phyloP scores from a whole-genome alignment of 1,284 basidiomycete species.

The Fomitopsis pinicola region DNA sequence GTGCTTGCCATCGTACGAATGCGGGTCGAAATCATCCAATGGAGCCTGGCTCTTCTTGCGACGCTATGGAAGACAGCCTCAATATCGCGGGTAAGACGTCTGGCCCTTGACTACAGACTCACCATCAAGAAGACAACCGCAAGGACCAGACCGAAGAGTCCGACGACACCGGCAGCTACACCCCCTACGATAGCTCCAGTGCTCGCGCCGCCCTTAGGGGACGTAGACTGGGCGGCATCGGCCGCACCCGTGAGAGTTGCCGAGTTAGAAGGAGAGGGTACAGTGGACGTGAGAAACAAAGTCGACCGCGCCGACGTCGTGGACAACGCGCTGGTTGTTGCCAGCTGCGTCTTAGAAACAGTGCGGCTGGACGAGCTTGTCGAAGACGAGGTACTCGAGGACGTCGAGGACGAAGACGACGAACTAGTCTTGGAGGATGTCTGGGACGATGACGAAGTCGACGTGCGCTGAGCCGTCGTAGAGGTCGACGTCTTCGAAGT shows the following conservation, averaged over 20 bases:
- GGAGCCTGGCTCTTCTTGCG: slow-evolving; percentile 35
- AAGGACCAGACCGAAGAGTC: slow-evolving; percentile 43
- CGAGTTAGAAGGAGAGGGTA: background rate
- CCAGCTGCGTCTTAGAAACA: too few relatives aligned
- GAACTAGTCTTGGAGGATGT: slow-evolving; percentile 1
- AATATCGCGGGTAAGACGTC: slow-evolving; percentile 1
- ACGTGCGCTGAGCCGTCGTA: background rate
- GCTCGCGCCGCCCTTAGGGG: slow-evolving; percentile 7
- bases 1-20: slow-evolving; percentile 41
- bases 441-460: background rate
- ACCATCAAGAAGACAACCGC: slow-evolving; percentile 54
- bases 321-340: slow-evolving; percentile 2
- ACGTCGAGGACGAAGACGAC: slow-evolving; percentile 4
- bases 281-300: background rate
- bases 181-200: slow-evolving; percentile 44
- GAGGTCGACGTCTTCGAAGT: background rate
- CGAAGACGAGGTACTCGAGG: background rate
- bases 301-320: background rate
- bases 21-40: slow-evolving; percentile 42
- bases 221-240: slow-evolving; percentile 4
- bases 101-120: slow-evolving; percentile 16
- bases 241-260: slow-evolving; percentile 7
- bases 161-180: slow-evolving; percentile 46
- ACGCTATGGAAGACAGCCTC: slow-evolving; percentile 30
- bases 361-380: background rate